Evolutionary conservation across 768 basidiomycete genomes (phyloP), one percentile per base, ranked within the genome.

Genomic region (Amanita pallidorosea): DNA sequence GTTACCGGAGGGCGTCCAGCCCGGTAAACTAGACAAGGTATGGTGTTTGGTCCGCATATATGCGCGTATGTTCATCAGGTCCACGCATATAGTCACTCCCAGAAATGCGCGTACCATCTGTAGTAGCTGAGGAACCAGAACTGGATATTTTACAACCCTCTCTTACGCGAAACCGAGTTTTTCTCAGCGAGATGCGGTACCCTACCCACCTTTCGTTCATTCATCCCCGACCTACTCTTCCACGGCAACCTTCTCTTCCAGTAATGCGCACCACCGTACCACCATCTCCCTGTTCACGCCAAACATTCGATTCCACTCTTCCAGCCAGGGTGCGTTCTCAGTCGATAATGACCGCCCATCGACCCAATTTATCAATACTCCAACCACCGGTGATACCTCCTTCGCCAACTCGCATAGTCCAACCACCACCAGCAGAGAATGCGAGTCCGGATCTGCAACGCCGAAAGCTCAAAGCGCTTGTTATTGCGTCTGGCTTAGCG

Each of bases 381-480:
- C 35, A 25, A 20, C 12, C 45, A 18, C 25, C 18, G 13, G 17
- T 22, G 20, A 22, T 9, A 33, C 33, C 11, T 33, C 31, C 49
- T 9, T 7, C 12, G 6, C n/a, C 49, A 15, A 3, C 37, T 22
- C n/a, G 7, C 23, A 25, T 29, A 34, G 4, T n/a, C 11, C 49
- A 42, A 20, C 13, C 49, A 25, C 36, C 34, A 7, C 2, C 34
- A 27, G 20, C 33, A 25, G n/a, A 31, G 4, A 45, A 22, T n/a
- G 15, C 37, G 4, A 51, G 22, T 35, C 18, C 35, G 5, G 42
- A 44, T 33, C 18, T 45, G n/a, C 42, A 51, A 15, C 50, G 50
- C 43, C 50, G 45, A 43, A 51, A 45, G 34, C 42, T 51, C 11
- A 41, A 51, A 5, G 50, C 43, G 17, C 50, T 51, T 44, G 50